Conservation (phyloP, 106 monocot species). For the Allium fistulosum region DNA sequence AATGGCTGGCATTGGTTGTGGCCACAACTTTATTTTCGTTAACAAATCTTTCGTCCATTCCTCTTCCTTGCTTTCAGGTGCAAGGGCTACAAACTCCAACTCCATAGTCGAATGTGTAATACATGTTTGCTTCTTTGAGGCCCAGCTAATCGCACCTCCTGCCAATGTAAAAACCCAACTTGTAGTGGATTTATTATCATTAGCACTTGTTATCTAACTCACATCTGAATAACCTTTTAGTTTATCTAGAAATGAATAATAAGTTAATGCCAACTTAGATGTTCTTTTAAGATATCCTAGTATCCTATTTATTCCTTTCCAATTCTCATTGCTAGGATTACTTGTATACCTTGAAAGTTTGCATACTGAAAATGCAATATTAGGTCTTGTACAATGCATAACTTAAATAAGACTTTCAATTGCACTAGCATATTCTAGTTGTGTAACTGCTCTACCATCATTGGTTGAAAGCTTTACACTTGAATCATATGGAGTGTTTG, state of each 20-base stretch:
- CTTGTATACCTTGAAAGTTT: not conserved
- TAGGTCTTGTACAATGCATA: not conserved
- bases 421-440: not conserved
- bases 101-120: not conserved
- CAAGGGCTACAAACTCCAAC: constrained; percentile 1
- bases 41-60: not conserved
- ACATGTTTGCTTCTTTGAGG: too few relatives aligned
- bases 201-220: too few relatives aligned
- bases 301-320: not conserved
- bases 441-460: not conserved
- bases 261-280: too few relatives aligned
- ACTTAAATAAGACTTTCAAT: not conserved
- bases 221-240: too few relatives aligned
- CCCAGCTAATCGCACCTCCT: too few relatives aligned
- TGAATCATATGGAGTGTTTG: not conserved
- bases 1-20: constrained; percentile 6
- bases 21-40: constrained; percentile 7
- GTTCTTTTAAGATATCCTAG: not conserved
- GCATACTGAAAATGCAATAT: constrained; percentile 5
- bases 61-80: not conserved
- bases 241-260: too few relatives aligned
- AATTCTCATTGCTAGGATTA: not conserved
- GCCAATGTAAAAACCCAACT: too few relatives aligned
- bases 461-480: not conserved
- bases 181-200: too few relatives aligned